Base-by-base conservation (phyloP, 2,329 filamentous ascomycete genomes). In the Trichoderma hamatum region DNA sequence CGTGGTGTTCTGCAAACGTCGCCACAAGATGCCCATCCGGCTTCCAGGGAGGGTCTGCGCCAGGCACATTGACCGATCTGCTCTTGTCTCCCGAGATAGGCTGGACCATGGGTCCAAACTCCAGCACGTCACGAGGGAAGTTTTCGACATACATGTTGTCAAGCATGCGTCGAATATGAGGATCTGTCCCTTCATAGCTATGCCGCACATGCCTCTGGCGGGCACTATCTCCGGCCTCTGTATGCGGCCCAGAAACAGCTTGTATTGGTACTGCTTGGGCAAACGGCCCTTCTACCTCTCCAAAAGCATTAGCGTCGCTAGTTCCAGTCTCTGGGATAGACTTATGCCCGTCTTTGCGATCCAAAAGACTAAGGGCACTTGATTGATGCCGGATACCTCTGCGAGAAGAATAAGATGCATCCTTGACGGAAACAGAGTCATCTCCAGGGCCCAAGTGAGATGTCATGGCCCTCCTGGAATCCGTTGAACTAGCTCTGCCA, bases 1-100 rank as follows among this genome's bases (percentile, higher is more conserved):
- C 93, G 32, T 85, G 89, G 76, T 99, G 96, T 77, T 99, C 96
- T 1, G 92, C 89, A 75, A 98, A 94, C 1, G 93, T 93, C 2
- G 94, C 93, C 24, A 98, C 91, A 10, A 98, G 84, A 63, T 89
- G 90, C 1, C 96, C 94, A 67, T 90, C 88, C 0, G 96, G 96
- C 72, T 89, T 90, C 96, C 96, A 99, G 2, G 78, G 76, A 19
- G 76, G 88, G 39, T 90, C 78, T 6, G 78, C 78, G 4, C 78
- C 61, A 73, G 74, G 70, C 36, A 82, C 80, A 69, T 85, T 86
- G 30, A 86, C 83, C 39, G 83, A 85, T 64, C 82, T 84, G 64
- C 80, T 78, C 74, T 85, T 88, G 46, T 83, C 82, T 46, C 86
- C 81, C 56, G 88, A 88, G 5, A 91, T 84, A 1, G 91, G 89